Evolutionary conservation across 2,329 filamentous ascomycete species (phyloP).

Genomic region (Cladosporium sp.): DNA sequence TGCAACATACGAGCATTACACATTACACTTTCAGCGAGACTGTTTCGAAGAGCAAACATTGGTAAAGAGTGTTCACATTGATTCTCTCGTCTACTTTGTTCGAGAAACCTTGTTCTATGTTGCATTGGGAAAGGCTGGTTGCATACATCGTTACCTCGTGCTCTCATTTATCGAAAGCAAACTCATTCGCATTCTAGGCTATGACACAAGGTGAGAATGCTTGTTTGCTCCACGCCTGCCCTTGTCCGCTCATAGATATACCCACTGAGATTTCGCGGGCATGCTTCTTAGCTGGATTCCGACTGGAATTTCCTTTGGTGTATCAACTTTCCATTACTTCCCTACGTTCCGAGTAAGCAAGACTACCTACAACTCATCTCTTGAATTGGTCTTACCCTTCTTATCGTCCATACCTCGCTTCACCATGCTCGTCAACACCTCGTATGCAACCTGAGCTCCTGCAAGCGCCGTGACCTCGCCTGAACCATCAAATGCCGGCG

Average conservation of each 20-base stretch:
- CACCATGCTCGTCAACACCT: conserved; percentile 75
- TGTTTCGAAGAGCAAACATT: background rate
- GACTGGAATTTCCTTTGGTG: too few species aligned
- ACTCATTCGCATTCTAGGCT: too few species aligned
- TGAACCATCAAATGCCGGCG: conserved; percentile 75
- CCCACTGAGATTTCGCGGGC: too few species aligned
- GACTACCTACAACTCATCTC: conserved; percentile 24
- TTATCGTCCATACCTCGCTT: conserved; percentile 50
- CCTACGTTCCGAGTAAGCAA: background rate
- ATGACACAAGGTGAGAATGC: too few species aligned
- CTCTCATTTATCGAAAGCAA: background rate
- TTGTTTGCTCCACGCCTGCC: too few species aligned
- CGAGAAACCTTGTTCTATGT: too few species aligned
- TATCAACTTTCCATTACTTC: background rate
- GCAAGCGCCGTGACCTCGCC: conserved; percentile 80
- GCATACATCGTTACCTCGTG: background rate
- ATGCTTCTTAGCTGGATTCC: too few species aligned
- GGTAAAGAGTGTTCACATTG: background rate
- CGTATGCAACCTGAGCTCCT: conserved; percentile 78
- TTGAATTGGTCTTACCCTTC: conserved; percentile 20
- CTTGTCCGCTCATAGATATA: too few species aligned
- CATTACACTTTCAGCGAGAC: background rate
- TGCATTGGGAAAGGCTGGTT: background rate
- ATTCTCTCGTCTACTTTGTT: background rate
- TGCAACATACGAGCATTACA: background rate